Conservation (phyloP, 192 early-diverging fungal genomes). For the Linnemannia hyalina region DNA sequence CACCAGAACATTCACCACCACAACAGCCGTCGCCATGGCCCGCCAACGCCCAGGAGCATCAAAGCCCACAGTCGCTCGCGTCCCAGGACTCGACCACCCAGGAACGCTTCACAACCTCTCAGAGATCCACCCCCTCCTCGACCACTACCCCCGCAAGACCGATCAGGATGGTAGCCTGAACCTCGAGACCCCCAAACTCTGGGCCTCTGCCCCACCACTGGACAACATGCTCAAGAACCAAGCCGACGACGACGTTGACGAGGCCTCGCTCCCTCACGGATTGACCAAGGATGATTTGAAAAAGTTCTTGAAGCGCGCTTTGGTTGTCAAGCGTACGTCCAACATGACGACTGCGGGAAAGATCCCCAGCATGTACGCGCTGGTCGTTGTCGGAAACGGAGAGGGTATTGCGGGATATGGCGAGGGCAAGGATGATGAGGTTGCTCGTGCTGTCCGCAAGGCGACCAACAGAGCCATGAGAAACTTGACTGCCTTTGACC, state of each 20-base stretch:
- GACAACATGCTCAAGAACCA: constrained; percentile 54
- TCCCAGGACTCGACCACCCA: constrained; percentile 29
- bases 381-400: constrained; percentile 97
- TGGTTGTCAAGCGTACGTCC: constrained; percentile 81
- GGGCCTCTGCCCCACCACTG: constrained; percentile 43
- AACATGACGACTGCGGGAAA: constrained; percentile 88
- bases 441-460: constrained; percentile 83
- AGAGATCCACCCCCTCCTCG: constrained; percentile 50
- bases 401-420: constrained; percentile 94
- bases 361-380: constrained; percentile 84
- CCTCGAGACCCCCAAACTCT: constrained; percentile 29
- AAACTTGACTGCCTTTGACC: constrained; percentile 84
- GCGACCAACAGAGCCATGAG: constrained; percentile 91
- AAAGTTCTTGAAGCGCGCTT: constrained; percentile 74
- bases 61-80: constrained; percentile 18
- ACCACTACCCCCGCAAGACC: constrained; percentile 49
- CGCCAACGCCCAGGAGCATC: constrained; percentile 36
- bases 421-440: constrained; percentile 89
- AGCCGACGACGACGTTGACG: constrained; percentile 49
- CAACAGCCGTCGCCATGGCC: constrained; percentile 40
- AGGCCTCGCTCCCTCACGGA: constrained; percentile 54
- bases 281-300: constrained; percentile 68
- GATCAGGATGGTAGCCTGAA: constrained; percentile 34
- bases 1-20: constrained; percentile 31
- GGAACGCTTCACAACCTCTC: constrained; percentile 41